Evolutionary conservation across 768 basidiomycete species (phyloP).

Genomic region (Boletus sensibilis): DNA sequence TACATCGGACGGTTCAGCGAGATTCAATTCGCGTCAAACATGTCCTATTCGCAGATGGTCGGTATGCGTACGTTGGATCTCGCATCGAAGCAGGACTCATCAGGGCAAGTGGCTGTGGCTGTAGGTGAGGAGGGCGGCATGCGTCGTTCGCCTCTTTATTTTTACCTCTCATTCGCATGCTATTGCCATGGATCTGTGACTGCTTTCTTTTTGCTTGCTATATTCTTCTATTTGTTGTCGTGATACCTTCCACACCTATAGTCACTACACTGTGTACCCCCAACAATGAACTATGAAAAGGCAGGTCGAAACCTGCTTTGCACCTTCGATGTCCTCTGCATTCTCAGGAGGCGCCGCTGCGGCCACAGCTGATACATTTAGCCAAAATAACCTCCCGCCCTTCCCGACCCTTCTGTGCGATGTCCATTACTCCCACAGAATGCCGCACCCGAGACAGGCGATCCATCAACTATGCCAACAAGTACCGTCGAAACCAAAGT

Average conservation of each 20-base stretch:
- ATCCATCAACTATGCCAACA: too few relatives aligned
- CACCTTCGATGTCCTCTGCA: too few relatives aligned
- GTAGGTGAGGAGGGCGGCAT: conserved; percentile 58
- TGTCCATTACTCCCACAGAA: too few relatives aligned
- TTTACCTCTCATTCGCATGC: not conserved
- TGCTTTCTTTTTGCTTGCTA: not conserved
- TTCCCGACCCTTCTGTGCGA: too few relatives aligned
- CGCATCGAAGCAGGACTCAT: conserved; percentile 6
- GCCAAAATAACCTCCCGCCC: too few relatives aligned
- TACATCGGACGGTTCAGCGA: conserved; percentile 20
- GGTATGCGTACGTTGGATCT: conserved; percentile 3
- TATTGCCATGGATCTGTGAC: not conserved
- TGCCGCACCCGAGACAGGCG: too few relatives aligned
- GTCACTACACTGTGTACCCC: not conserved
- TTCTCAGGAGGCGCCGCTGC: too few relatives aligned
- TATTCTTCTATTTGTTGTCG: not conserved
- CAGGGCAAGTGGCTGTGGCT: not conserved
- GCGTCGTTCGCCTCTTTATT: not conserved
- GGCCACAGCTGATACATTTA: too few relatives aligned
- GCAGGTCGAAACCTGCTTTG: too few relatives aligned
- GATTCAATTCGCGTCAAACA: conserved; percentile 23
- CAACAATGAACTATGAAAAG: not conserved
- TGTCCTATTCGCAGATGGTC: not conserved
- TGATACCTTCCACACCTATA: too few relatives aligned
- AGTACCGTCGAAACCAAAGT: too few relatives aligned